Percentiles rank a stretch among this genome's conserved stretches.
phyloP scores from a whole-genome alignment of 495 filamentous ascomycete genomes.

The Oleoguttula mirabilis region DNA sequence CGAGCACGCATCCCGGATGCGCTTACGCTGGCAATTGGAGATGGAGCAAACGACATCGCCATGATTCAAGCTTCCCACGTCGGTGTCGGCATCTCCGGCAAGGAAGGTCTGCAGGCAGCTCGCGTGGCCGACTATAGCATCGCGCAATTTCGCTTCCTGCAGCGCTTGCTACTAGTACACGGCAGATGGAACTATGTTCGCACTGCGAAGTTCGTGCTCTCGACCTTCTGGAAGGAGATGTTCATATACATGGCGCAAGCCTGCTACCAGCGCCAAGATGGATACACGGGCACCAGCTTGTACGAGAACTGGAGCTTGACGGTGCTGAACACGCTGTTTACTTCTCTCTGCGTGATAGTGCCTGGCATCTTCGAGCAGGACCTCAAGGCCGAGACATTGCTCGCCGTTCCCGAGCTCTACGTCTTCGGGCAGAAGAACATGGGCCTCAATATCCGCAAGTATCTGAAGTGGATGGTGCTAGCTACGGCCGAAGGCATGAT shows the following conservation, averaged over 20 bases:
- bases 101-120: slow-evolving; percentile 85
- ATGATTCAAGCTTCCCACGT: slow-evolving; percentile 96
- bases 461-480: slow-evolving; percentile 70
- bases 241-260: slow-evolving; percentile 81
- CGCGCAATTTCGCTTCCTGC: slow-evolving; percentile 81
- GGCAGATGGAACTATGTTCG: slow-evolving; percentile 90
- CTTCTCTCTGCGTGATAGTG: slow-evolving; percentile 80
- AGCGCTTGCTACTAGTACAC: slow-evolving; percentile 75
- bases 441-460: slow-evolving; percentile 70
- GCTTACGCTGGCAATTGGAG: slow-evolving; percentile 87
- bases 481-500: slow-evolving; percentile 68
- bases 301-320: slow-evolving; percentile 81
- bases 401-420: slow-evolving; percentile 87
- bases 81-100: slow-evolving; percentile 85
- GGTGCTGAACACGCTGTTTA: slow-evolving; percentile 94
- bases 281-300: slow-evolving; percentile 81
- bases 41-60: slow-evolving; percentile 90
- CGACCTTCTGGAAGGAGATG: slow-evolving; percentile 16
- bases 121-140: slow-evolving; percentile 87
- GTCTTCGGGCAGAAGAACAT: slow-evolving; percentile 63
- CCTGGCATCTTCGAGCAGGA: slow-evolving; percentile 89
- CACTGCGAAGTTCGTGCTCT: slow-evolving; percentile 78
- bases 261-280: slow-evolving; percentile 70
- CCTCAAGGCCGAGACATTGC: slow-evolving; percentile 61
- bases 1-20: slow-evolving; percentile 57